Base-by-base conservation (phyloP, 2,329 filamentous ascomycete species). In the Biscogniauxia marginata region DNA sequence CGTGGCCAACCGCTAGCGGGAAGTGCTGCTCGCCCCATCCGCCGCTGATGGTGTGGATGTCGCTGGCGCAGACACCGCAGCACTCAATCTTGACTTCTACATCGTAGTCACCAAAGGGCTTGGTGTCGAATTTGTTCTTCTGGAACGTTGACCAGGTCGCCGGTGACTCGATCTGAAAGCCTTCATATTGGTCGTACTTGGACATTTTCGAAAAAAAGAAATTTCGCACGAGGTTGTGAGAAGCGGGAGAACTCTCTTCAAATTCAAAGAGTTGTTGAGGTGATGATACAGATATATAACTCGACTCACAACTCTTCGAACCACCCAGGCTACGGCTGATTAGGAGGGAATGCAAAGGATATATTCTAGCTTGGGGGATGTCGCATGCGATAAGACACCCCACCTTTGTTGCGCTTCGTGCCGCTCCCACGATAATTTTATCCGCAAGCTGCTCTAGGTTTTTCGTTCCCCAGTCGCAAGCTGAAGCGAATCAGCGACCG, bases 51-150 rank as follows among this genome's bases (percentile, higher is more conserved):
- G 85, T 90, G 75, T 90, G 88, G 49, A 89, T 77, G 68, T 91
- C 88, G 63, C 84, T 88, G 64, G 87, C 84, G 71, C 88, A 91
- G 52, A 91, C 81, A 68, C 90, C 89, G 69, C 90, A 93, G 70
- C 84, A 87, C 63, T 92, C 86, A 67, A 96, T 88, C 79, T 93
- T 89, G 75, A 96, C 84, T 71, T 96, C 91, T 66, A 96, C 85
- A 70, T 96, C 91, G 74, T 90, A 83, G 71, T 93, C 90, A 63
- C 88, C 90, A 71, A 96, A 96, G 18, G 89, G 89, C 78, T 96
- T 95, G 56, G 93, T 86, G 65, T 86, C 83, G 78, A 91, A 91
- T 78, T 93, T 73, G 69, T 88, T 85, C 76, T 90, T 88, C 67
- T 87, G 78, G 68, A 87, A 85, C 57, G 86, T 78, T 62, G 82